Base-by-base conservation (phyloP, 371 early-diverging fungal genomes). In the Mortierella sp. region DNA sequence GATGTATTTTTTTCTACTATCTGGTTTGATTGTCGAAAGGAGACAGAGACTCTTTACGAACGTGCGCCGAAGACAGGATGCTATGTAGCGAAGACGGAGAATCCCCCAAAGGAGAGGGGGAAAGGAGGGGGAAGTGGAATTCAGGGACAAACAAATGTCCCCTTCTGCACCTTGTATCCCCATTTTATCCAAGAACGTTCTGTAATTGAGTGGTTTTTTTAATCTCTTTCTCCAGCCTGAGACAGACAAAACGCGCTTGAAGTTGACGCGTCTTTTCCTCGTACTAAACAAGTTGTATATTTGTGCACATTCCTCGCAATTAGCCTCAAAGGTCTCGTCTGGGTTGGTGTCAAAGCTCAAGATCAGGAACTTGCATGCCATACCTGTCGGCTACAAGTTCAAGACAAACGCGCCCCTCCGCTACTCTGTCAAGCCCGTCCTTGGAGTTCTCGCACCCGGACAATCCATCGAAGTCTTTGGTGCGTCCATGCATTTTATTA, bases 391-490 rank as follows among this genome's bases (percentile, higher is more conserved):
- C 22, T 91, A 87, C 86, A 91, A 92, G 77, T 88, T 92, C 85
- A 92, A 92, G 79, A 92, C 92, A 64, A 92, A 92, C 68, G 90
- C 92, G 1, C 92, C 91, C 13, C 77, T 87, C 39, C 85, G 90
- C 74, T 91, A 90, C 64, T 87, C 89, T 41, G 92, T 92, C 61
- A 89, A 89, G 61, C 91, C 91, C 4, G 90, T 90, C 47, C 82
- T 89, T 22, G 90, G 89, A 29, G 85, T 89, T 55, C 77, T 92
- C 71, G 76, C 77, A 8, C 74, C 85, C 37, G 89, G 88, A 31
- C 86, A 83, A 58, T 79, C 87, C 26, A 79, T 89, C 13, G 91
- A 92, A 68, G 87, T 91, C 6, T 86, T 88, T 70, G 91, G 90
- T 82, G 87, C 72, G 84, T 61, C 4, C 34, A 8, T 4, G 5